A percentile compares a stretch with the other conserved stretches of the same genome.
Conservation (phyloP, 768 basidiomycete genomes). For the Tulasnella sp. region DNA sequence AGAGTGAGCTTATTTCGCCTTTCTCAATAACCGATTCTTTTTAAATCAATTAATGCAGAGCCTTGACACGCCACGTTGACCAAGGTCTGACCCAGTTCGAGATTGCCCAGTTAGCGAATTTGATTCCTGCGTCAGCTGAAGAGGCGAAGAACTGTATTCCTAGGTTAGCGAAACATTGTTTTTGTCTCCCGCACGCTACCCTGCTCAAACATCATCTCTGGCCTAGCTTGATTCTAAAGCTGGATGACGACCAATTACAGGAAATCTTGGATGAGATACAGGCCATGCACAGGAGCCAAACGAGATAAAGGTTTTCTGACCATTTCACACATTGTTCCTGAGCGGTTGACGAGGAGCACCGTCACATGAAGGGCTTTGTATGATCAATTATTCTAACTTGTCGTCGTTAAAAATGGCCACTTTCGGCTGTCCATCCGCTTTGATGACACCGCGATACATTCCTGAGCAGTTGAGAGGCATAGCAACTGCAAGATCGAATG, state of each 20-base stretch:
- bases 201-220: not conserved
- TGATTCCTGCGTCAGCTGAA: conserved; percentile 78
- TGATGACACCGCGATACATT: conserved; percentile 73
- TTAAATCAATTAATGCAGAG: conserved; percentile 33
- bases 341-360: too few species aligned
- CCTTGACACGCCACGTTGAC: conserved; percentile 63
- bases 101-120: conserved; percentile 83
- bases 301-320: too few species aligned
- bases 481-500: conserved; percentile 36
- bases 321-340: too few species aligned
- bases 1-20: conserved; percentile 45
- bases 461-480: conserved; percentile 66
- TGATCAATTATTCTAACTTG: conserved; percentile 20
- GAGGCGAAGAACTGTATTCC: conserved; percentile 88
- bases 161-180: too few species aligned
- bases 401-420: conserved; percentile 75
- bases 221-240: conserved; percentile 56
- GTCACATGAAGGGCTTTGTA: too few species aligned
- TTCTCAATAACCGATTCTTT: not conserved
- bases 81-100: conserved; percentile 66
- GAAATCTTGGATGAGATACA: conserved; percentile 53
- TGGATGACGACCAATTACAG: conserved; percentile 80
- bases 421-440: conserved; percentile 53
- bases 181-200: too few species aligned
- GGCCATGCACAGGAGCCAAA: too few species aligned